Base-by-base conservation (phyloP, 164 flowering plant species). In the Brasenia schreberi region DNA sequence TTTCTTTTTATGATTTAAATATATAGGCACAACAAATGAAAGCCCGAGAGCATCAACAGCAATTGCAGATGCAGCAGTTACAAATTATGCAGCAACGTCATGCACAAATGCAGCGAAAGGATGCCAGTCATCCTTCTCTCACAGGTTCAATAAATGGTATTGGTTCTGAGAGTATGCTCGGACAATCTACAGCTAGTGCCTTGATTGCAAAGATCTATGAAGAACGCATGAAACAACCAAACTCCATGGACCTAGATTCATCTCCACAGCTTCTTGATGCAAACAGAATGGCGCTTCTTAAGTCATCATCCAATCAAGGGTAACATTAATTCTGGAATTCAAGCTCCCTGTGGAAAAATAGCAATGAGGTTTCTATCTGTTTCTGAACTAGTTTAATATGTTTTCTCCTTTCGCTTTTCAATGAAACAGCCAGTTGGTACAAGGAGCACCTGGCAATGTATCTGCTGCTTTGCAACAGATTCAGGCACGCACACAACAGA, bases 391-490 rank as follows among this genome's bases (percentile, higher is more conserved):
- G 56, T 49, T 49, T 49, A 49, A 49, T 14, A 61, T 61, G 12
- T 61, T 23, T 11, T 61, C 4, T 61, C 18, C 18, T 7, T 61
- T 18, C 18, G 17, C 18, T 61, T 79, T 33, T 63, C 73, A 69
- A 69, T 82, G 74, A 74, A 78, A 77, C 92, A 92, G 98, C 76
- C 95, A 81, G 79, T 78, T 86, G 79, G 78, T 75, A 63, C 96
- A 87, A 77, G 86, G 86, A 14, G 89, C 81, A 65, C 74, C 91
- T 39, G 95, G 87, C 70, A 78, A 82, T 73, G 79, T 87, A 71
- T 78, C 95, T 63, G 81, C 81, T 5, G 82, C 93, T 61, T 74
- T 90, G 83, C 96, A 88, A 77, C 95, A 90, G 79, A 87, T 87
- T 65, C 95, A 89, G 76, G 83, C 79, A 69, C 80, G 89, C 66